Base-by-base conservation (phyloP, 129 eudicot genomes). In the Gnaphalium uliginosum region DNA sequence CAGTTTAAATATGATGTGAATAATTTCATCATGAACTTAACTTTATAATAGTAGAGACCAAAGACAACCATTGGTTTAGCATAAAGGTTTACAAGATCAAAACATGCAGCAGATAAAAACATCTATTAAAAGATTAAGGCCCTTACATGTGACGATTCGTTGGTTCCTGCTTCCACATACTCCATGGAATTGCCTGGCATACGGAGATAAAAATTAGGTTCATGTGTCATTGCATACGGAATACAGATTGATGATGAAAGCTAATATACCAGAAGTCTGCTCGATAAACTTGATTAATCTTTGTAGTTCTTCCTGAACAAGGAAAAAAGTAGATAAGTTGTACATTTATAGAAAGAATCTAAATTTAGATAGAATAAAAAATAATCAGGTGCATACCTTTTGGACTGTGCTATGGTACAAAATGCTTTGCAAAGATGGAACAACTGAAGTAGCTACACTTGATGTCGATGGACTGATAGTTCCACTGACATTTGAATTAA, bases 341-440 rank as follows among this genome's bases (percentile, higher is more conserved):
- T 54, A 29, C 37, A 61, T 86, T 33, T 17, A 82, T 73, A 51
- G 53, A 27, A 14, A 3, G 43, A 67, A 27, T 33, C 21, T 26
- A 15, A 59, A 64, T 37, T 25, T 25, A 8, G 8, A 19, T 27
- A 5, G 35, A 71, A 54, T 32, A 17, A 77, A 81, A 41, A 80
- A 72, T 68, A 68, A 74, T 51, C 4, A 77, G 71, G 11, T 74
- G 68, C 83, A 64, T 89, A 94, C 98, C 84, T 90, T 83, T 86
- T 94, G 97, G 85, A 84, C 43, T 21, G 77, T 75, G 82, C 89
- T 94, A 72, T 94, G 98, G 81, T 94, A 94, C 82, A 94, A 80
- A 63, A 94, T 89, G 73, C 70, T 84, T 73, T 94, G 96, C 82
- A 94, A 82, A 56, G 97, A 88, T 62, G 90, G 96, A 81, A 94